Base-by-base conservation (phyloP, 176 grass and related monocot genomes). In the Musa troglodytarum region DNA sequence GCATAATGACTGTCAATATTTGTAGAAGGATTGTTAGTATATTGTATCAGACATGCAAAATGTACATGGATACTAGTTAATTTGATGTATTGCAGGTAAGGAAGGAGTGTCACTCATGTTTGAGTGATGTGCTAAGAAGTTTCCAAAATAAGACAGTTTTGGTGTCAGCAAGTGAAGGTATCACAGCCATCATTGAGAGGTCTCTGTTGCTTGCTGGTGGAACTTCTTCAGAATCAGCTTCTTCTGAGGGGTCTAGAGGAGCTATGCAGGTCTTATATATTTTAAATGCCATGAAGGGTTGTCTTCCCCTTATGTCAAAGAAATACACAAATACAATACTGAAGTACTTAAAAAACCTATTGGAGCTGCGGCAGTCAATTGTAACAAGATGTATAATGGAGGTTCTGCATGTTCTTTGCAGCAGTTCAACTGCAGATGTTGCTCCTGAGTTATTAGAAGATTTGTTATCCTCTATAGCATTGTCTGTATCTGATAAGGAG, bases 191-290 rank as follows among this genome's bases (percentile, higher is more conserved):
- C 64, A 93, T 98, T 73, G 90, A 93, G 81, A 85, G 88, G n/a
- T 83, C 87, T 87, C 73, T 98, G 63, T 78, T 98, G 49, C 86
- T 98, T 82, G 90, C 95, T 66, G 90, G 95, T 62, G 95, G 90
- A 57, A 93, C 90, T 69, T 82, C 81, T 74, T 56, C 69, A 61
- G 81, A 81, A 75, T 77, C 83, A 65, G 73, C 53, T 87, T 65
- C 51, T 84, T 71, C 64, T 19, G 88, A 83, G 71, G 85, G 87
- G 56, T 63, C 88, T 52, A 89, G 78, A 79, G 94, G 94, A 49
- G 90, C 90, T 81, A 89, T 82, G 59, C 86, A 91, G 61, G 80
- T 98, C 66, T n/a, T 93, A 8, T 82, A 86, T 78, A 87, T 93
- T 65, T 77, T 98, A 75, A 76, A 86, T 83, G 88, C 90, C 63